phyloP scores from a whole-genome alignment of 202 grass and related monocot genomes.

The Setaria viridis region DNA sequence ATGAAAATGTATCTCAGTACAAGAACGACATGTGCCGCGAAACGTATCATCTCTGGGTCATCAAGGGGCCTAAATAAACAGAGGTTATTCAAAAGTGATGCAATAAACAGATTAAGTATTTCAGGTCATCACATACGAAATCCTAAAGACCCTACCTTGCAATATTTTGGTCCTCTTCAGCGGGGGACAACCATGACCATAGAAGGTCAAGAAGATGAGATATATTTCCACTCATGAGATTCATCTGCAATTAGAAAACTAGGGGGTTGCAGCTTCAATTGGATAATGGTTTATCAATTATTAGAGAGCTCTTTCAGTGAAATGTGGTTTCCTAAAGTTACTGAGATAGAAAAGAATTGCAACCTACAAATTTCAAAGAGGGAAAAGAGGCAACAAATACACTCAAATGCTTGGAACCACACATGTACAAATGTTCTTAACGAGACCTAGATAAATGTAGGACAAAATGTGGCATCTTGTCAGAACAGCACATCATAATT shows the following conservation, averaged over 20 bases:
- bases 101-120: slow-evolving; percentile 18
- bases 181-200: slow-evolving; percentile 87
- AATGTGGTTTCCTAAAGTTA: slow-evolving; percentile 6
- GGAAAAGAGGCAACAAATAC: slow-evolving; percentile 10
- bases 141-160: slow-evolving; percentile 49
- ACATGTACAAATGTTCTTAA: not conserved
- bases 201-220: slow-evolving; percentile 87
- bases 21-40: slow-evolving; percentile 93
- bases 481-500: slow-evolving; percentile 3
- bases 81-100: slow-evolving; percentile 29
- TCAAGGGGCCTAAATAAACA: slow-evolving; percentile 63
- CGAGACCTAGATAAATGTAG: not conserved
- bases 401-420: slow-evolving; percentile 12
- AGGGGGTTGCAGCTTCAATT: slow-evolving; percentile 4
- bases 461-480: slow-evolving; percentile 16
- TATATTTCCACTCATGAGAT: slow-evolving; percentile 88
- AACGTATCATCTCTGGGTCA: slow-evolving; percentile 89
- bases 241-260: slow-evolving; percentile 69
- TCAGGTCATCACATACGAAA: slow-evolving; percentile 32
- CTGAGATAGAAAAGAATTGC: slow-evolving; percentile 1
- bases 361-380: not conserved
- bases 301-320: slow-evolving; percentile 11
- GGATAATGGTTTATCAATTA: slow-evolving; percentile 14
- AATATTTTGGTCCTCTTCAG: slow-evolving; percentile 70
- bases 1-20: slow-evolving; percentile 83